Base-by-base conservation (phyloP, 129 eudicot species). In the Kitagawia praeruptora region DNA sequence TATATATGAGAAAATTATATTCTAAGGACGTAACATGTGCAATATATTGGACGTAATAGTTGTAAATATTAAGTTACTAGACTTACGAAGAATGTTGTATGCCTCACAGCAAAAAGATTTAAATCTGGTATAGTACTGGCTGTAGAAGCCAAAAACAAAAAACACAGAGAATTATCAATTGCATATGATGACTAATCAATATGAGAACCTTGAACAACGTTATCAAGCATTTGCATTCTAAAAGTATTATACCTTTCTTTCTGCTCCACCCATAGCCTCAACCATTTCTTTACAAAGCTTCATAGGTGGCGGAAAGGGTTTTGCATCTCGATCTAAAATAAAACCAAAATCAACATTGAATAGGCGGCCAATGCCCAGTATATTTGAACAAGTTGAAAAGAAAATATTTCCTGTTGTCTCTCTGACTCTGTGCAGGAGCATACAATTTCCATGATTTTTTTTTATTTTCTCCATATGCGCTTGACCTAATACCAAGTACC, bases 231-330 rank as follows among this genome's bases (percentile, higher is more conserved):
- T 77, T 27, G 47, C 47, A 19, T 77, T 58, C 80, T 13, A 15
- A 28, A 63, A 9, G 53, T 4, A 73, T 49, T 19, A 3, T 89
- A 95, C 98, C 98, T 95, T 90, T 31, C 34, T 31, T 31, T 95
- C 98, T 49, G 97, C 97, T 78, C 97, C 97, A 81, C 98, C 98
- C 98, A 95, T 95, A 77, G 98, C 98, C 82, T 95, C 98, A 25
- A 95, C 98, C 98, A 95, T 95, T 90, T 95, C 98, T 90, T 95
- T 95, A 83, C 98, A 95, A 75, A 96, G 99, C 83, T 96, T 96
- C 99, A 96, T 96, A 75, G 99, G 98, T 77, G 99, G 99, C 69
- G 99, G 99, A 80, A 96, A 96, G 37, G 97, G 99, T 77, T 96
- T 96, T 45, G 99, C 97, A 82, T 96, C 98, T 61, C 99, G 95